These are phyloP conservation scores for Cardamine resedifolia DNA, from an alignment of 345 rosid species.

Conservation along the genomic window DNA sequence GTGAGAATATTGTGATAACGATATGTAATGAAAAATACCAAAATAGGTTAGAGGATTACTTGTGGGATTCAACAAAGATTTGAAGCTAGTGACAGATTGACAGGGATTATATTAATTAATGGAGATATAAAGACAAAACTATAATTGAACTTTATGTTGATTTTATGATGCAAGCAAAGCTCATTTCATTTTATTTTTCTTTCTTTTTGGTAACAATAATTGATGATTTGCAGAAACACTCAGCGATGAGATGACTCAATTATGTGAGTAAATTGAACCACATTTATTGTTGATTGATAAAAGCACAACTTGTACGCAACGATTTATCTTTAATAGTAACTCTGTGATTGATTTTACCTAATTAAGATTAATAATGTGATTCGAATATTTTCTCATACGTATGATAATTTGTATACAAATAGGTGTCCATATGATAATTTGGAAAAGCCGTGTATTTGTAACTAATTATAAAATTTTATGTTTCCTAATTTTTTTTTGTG, in stretches of 20 bases:
- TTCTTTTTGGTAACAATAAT: slow-evolving; percentile 2
- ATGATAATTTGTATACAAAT: no score
- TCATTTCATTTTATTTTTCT: slow-evolving; percentile 5
- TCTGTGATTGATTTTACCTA: slow-evolving; percentile 14
- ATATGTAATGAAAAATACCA: not conserved
- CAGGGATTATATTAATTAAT: not conserved
- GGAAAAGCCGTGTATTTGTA: not conserved
- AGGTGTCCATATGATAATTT: not conserved
- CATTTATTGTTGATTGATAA: not conserved
- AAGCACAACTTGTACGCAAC: slow-evolving; percentile 37
- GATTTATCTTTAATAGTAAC: slow-evolving; percentile 19
- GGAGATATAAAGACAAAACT: not conserved
- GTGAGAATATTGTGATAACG: slow-evolving; percentile 18
- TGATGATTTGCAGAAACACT: not conserved
- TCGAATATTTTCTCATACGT: not conserved
- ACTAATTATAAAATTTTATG: not conserved
- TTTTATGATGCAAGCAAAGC: slow-evolving; percentile 14
- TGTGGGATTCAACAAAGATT: slow-evolving; percentile 30
- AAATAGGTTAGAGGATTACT: slow-evolving; percentile 21
- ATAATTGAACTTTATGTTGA: slow-evolving; percentile 5
- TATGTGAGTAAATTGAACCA: slow-evolving; percentile 8
- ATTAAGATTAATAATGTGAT: not conserved
- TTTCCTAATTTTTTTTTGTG: no score
- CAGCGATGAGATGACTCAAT: not conserved
- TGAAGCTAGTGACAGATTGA: slow-evolving; percentile 10